A percentile compares a stretch with the other conserved stretches of the same genome.
These are phyloP conservation scores for Aspergillus calidoustus DNA, from an alignment of 2,329 filamentous ascomycete species.

Conservation along the genomic window DNA sequence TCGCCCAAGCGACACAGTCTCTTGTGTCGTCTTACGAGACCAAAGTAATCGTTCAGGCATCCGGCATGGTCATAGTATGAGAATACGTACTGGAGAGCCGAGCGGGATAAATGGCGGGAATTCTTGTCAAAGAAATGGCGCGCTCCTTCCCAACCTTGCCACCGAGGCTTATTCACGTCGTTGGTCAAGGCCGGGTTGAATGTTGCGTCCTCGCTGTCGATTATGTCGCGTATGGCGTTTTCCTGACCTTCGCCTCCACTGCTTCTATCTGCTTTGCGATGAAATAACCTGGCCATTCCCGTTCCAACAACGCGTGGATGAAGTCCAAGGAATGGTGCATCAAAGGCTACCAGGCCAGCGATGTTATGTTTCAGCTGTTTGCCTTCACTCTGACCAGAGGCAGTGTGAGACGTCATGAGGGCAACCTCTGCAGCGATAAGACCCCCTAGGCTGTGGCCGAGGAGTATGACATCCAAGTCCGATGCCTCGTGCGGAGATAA, in stretches of 20 bases:
- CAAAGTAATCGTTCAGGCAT: slow-evolving; percentile 77
- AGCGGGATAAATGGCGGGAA: slow-evolving; percentile 8
- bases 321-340: slow-evolving; percentile 85
- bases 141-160: slow-evolving; percentile 16
- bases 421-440: slow-evolving; percentile 79
- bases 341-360: slow-evolving; percentile 78
- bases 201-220: not conserved
- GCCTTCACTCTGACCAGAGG: not conserved
- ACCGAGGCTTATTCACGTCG: slow-evolving; percentile 5
- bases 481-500: slow-evolving; percentile 74
- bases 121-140: slow-evolving; percentile 18
- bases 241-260: not conserved
- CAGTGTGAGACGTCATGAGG: slow-evolving; percentile 42
- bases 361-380: slow-evolving; percentile 47
- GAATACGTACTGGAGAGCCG: slow-evolving; percentile 6
- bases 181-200: slow-evolving; percentile 15
- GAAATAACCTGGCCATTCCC: slow-evolving; percentile 78
- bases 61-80: slow-evolving; percentile 19
- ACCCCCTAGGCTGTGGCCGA: slow-evolving; percentile 91
- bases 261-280: slow-evolving; percentile 21
- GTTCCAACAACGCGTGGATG: slow-evolving; percentile 86
- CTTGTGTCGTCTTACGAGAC: slow-evolving; percentile 70
- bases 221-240: not conserved
- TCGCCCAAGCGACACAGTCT: slow-evolving; percentile 54
- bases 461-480: slow-evolving; percentile 76